Conservation (phyloP, 1,284 basidiomycete species). For the Pascua guehoae region DNA sequence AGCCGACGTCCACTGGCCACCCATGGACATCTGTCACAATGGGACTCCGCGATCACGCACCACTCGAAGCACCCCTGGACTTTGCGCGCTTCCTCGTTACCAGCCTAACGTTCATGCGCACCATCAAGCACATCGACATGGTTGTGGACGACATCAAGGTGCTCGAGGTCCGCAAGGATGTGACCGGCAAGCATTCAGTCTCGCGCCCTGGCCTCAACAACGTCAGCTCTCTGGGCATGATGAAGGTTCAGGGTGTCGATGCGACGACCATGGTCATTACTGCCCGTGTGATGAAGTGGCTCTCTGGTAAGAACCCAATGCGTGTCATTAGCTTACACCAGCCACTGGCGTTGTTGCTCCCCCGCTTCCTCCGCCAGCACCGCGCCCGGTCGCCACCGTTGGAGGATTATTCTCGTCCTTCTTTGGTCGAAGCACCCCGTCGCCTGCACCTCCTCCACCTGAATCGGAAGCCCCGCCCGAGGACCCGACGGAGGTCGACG, state of each 20-base stretch:
- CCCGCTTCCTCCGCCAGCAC: constrained; percentile 35
- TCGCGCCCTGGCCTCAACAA: constrained; percentile 53
- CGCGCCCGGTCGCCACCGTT: constrained; percentile 60
- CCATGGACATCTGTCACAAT: constrained; percentile 91
- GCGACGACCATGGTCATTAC: constrained; percentile 71
- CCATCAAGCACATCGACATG: constrained; percentile 71
- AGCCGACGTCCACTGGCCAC: constrained; percentile 40
- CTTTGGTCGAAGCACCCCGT: constrained; percentile 41
- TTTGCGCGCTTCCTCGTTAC: constrained; percentile 86
- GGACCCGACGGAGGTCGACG: constrained; percentile 59
- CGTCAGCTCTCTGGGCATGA: constrained; percentile 55
- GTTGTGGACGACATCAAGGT: constrained; percentile 76
- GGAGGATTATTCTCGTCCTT: constrained; percentile 67
- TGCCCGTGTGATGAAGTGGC: constrained; percentile 77
- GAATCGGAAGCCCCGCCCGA: constrained; percentile 44
- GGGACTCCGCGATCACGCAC: constrained; percentile 74
- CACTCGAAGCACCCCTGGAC: constrained; percentile 77
- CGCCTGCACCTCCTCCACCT: constrained; percentile 48
- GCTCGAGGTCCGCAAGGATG: constrained; percentile 68
- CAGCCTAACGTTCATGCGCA: constrained; percentile 89
- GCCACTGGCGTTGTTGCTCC: constrained; percentile 58
- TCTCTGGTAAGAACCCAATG: constrained; percentile 29
- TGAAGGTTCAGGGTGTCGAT: constrained; percentile 65
- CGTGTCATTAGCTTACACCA: constrained; percentile 33
- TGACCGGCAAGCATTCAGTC: constrained; percentile 59